Percentiles rank a stretch among this genome's conserved stretches.
Evolutionary conservation across 2,329 filamentous ascomycete species (phyloP).

Genomic region (Aspergillus tubingensis): DNA sequence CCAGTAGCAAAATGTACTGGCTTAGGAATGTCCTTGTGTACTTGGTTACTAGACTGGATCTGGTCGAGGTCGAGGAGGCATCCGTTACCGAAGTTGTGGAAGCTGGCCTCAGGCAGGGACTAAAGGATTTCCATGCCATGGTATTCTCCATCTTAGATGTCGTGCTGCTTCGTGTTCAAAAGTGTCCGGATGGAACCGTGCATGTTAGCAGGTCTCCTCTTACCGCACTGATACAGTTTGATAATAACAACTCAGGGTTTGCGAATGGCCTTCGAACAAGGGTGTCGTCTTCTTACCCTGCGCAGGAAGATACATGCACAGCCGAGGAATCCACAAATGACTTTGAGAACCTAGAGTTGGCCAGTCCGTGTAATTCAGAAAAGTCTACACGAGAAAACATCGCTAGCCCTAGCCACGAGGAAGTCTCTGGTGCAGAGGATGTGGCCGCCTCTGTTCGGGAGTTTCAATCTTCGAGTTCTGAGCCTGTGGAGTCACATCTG

Average conservation of each 20-base stretch:
- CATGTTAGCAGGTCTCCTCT: constrained; percentile 15
- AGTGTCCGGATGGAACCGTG: not conserved
- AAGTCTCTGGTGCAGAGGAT: not conserved
- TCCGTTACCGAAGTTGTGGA: constrained; percentile 17
- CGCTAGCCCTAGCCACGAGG: not conserved
- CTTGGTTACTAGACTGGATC: constrained; percentile 16
- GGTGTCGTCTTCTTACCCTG: not conserved
- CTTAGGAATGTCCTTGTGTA: constrained; percentile 17
- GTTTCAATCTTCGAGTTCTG: not conserved
- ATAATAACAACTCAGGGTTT: constrained; percentile 12
- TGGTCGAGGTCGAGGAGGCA: constrained; percentile 19
- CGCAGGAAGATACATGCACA: not conserved
- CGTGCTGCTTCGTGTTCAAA: constrained; percentile 17
- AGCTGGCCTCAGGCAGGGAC: constrained; percentile 15
- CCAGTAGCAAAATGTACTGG: constrained; percentile 18
- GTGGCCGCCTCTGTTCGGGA: not conserved
- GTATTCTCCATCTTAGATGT: constrained; percentile 23
- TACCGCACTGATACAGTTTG: constrained; percentile 17
- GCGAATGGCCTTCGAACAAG: constrained; percentile 13
- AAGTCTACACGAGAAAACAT: not conserved
- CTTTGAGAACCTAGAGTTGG: too few species aligned
- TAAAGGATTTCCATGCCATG: constrained; percentile 17
- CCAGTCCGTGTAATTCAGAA: too few species aligned
- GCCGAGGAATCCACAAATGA: not conserved
- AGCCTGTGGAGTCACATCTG: not conserved